These are phyloP conservation scores for Mollisiaceae sp. DNA, from an alignment of 2,329 filamentous ascomycete species.

Conservation along the genomic window DNA sequence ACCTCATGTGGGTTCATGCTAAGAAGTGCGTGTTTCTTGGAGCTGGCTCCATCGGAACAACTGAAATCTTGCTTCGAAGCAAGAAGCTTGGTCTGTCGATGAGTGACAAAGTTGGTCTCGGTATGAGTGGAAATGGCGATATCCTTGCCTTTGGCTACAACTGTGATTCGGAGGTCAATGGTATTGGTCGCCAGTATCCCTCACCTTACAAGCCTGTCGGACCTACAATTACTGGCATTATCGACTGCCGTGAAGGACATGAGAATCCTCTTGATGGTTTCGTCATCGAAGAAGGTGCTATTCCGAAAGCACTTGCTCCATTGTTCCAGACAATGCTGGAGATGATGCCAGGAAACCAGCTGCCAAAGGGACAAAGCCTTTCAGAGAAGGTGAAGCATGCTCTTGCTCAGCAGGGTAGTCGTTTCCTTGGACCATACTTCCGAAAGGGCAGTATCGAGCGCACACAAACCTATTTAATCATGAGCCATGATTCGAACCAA, in stretches of 20 bases:
- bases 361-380: constrained; percentile 47
- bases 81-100: constrained; percentile 61
- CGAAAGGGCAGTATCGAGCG: constrained; percentile 59
- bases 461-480: constrained; percentile 66
- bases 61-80: constrained; percentile 67
- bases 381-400: constrained; percentile 51
- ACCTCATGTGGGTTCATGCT: constrained; percentile 71
- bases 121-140: constrained; percentile 71
- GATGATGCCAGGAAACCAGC: constrained; percentile 53
- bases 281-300: constrained; percentile 66
- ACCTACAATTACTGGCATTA: constrained; percentile 66
- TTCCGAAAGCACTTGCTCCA: constrained; percentile 61
- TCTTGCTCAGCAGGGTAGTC: constrained; percentile 55
- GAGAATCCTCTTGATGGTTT: constrained; percentile 64
- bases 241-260: constrained; percentile 60
- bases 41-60: constrained; percentile 67
- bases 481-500: constrained; percentile 53
- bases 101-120: constrained; percentile 61
- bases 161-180: constrained; percentile 60
- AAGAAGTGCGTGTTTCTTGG: constrained; percentile 69
- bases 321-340: constrained; percentile 64
- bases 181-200: constrained; percentile 57
- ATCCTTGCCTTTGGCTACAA: constrained; percentile 70
- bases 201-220: constrained; percentile 59
- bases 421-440: constrained; percentile 64